Percentiles rank a stretch among this genome's conserved stretches.
phyloP scores from a whole-genome alignment of 179 eudicot species.

The Spinacia oleracea region DNA sequence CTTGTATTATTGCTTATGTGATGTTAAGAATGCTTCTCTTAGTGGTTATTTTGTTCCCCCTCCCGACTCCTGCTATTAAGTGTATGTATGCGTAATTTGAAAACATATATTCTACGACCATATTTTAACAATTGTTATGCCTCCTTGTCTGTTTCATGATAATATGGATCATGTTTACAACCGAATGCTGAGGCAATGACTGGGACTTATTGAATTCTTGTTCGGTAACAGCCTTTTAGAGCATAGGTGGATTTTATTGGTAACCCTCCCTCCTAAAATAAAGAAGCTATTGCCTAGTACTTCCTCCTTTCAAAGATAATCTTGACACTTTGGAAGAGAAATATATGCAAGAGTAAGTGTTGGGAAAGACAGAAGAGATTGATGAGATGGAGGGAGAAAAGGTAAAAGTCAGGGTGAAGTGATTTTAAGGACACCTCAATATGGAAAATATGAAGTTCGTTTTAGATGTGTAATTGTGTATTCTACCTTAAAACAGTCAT shows the following conservation, averaged over 20 bases:
- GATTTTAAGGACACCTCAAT: background rate
- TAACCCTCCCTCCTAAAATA: background rate
- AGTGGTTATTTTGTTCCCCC: background rate
- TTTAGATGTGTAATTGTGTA: background rate
- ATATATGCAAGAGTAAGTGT: too few relatives aligned
- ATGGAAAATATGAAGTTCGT: background rate
- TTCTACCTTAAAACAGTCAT: background rate
- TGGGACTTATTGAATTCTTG: background rate
- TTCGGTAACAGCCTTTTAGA: background rate
- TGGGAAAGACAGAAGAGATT: background rate
- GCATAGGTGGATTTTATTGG: background rate
- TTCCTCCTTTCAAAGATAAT: background rate
- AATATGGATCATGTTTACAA: background rate
- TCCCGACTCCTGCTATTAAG: background rate
- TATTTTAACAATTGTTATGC: background rate
- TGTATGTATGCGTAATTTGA: background rate
- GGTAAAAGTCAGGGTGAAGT: background rate
- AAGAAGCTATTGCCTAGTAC: background rate
- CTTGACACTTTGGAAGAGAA: background rate
- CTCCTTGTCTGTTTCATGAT: background rate
- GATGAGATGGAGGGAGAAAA: background rate
- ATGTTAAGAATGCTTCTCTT: conserved; percentile 5
- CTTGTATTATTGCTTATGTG: background rate
- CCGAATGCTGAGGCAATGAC: background rate
- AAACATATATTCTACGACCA: background rate